Evolutionary conservation across 2,329 filamentous ascomycete species (phyloP).

Genomic region (Penicillium sp.): DNA sequence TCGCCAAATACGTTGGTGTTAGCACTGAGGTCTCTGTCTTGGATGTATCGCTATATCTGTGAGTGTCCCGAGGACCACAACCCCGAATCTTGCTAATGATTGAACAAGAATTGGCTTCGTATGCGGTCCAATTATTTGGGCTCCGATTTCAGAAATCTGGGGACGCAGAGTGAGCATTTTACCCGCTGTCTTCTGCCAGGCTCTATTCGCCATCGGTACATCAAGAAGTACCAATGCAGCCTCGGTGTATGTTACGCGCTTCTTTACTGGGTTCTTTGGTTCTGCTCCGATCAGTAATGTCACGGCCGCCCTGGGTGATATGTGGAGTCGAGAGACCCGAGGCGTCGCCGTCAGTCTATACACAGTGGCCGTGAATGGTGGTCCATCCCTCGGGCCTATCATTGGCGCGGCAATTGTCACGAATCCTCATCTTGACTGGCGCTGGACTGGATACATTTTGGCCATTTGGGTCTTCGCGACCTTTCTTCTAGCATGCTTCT

Average conservation of each 20-base stretch:
- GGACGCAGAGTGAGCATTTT: slow-evolving; percentile 46
- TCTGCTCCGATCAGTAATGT: slow-evolving; percentile 44
- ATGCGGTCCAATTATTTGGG: slow-evolving; percentile 40
- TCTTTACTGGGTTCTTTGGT: slow-evolving; percentile 45
- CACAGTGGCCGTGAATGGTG: slow-evolving; percentile 39
- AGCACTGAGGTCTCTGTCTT: slow-evolving; percentile 44
- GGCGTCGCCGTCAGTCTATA: slow-evolving; percentile 41
- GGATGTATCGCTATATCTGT: slow-evolving; percentile 43
- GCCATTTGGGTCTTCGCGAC: slow-evolving; percentile 39
- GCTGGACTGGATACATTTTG: slow-evolving; percentile 45
- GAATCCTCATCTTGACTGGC: slow-evolving; percentile 39
- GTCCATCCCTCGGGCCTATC: slow-evolving; percentile 41
- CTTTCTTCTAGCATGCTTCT: slow-evolving; percentile 25
- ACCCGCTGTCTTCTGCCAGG: slow-evolving; percentile 41
- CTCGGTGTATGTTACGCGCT: slow-evolving; percentile 39
- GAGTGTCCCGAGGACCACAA: not conserved
- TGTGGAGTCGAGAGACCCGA: slow-evolving; percentile 37
- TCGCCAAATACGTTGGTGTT: slow-evolving; percentile 43
- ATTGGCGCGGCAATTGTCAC: slow-evolving; percentile 39
- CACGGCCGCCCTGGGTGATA: slow-evolving; percentile 42
- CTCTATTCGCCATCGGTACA: slow-evolving; percentile 45
- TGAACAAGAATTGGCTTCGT: slow-evolving; percentile 11
- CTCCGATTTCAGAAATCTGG: slow-evolving; percentile 44
- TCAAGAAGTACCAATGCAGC: slow-evolving; percentile 37
- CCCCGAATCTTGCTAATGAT: not conserved